Percentiles rank a stretch among this genome's conserved stretches.
Evolutionary conservation across 495 filamentous ascomycete genomes (phyloP).

Genomic region (Annulohypoxylon maeteangense): DNA sequence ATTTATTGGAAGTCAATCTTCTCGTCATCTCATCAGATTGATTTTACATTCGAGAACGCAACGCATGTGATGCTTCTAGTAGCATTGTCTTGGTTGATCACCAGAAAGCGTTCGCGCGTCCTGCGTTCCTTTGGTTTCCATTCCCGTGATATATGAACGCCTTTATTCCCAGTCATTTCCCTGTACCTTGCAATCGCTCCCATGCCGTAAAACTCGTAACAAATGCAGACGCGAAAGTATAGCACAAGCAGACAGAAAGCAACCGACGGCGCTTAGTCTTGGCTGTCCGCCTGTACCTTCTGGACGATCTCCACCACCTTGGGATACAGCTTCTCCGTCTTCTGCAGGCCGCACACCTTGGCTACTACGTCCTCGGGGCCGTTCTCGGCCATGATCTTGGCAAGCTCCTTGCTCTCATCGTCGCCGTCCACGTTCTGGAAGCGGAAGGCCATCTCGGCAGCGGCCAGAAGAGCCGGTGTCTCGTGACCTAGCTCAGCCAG

Average conservation of each 20-base stretch:
- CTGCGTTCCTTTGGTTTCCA: constrained; percentile 32
- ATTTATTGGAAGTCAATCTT: constrained; percentile 25
- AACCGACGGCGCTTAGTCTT: constrained; percentile 41
- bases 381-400: constrained; percentile 80
- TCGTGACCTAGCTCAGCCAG: constrained; percentile 81
- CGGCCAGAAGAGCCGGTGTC: constrained; percentile 74
- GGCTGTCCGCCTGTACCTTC: constrained; percentile 74
- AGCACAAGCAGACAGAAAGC: constrained; percentile 15
- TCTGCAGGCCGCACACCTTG: constrained; percentile 79
- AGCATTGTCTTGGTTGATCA: constrained; percentile 18
- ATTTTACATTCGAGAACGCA: constrained; percentile 21
- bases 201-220: constrained; percentile 45
- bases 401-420: constrained; percentile 83
- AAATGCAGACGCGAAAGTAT: constrained; percentile 38
- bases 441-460: constrained; percentile 85
- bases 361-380: constrained; percentile 72
- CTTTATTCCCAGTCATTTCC: constrained; percentile 36
- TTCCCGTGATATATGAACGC: constrained; percentile 38
- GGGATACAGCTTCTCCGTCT: constrained; percentile 76
- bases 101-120: constrained; percentile 34
- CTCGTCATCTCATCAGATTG: constrained; percentile 5
- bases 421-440: constrained; percentile 94
- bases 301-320: constrained; percentile 76
- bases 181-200: constrained; percentile 36
- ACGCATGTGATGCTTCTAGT: constrained; percentile 21